Evolutionary conservation across 2,329 filamentous ascomycete species (phyloP).

Genomic region (Colletotrichum lindemuthianum): DNA sequence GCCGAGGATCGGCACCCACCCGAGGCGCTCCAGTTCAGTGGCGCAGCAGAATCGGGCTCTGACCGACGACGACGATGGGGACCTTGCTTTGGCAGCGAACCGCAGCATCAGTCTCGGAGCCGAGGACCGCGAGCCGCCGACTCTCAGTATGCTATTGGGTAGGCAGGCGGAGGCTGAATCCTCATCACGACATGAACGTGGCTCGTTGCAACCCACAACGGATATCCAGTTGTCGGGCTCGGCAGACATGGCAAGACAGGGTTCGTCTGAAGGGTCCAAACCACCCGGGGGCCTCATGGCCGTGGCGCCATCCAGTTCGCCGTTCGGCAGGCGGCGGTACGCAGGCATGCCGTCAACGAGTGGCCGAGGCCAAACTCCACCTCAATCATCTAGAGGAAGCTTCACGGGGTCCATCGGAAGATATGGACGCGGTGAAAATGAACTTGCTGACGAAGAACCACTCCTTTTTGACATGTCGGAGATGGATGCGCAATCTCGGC

Average conservation of each 20-base stretch:
- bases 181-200: constrained; percentile 14
- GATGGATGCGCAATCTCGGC: constrained; percentile 67
- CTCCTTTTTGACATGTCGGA: constrained; percentile 80
- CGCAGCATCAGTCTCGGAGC: constrained; percentile 75
- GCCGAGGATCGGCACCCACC: constrained; percentile 66
- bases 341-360: constrained; percentile 48
- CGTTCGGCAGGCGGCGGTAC: constrained; percentile 59
- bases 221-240: constrained; percentile 52
- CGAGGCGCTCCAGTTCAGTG: constrained; percentile 75
- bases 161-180: constrained; percentile 53
- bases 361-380: constrained; percentile 54
- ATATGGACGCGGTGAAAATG: constrained; percentile 54
- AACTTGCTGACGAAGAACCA: constrained; percentile 72
- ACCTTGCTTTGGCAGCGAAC: constrained; percentile 68
- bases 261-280: constrained; percentile 55
- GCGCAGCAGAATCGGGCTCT: constrained; percentile 69
- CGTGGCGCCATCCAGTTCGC: constrained; percentile 52
- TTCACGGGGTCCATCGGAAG: constrained; percentile 53
- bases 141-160: constrained; percentile 70
- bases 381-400: constrained; percentile 57
- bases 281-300: constrained; percentile 57
- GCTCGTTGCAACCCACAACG: constrained; percentile 52
- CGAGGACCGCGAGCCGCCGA: constrained; percentile 71
- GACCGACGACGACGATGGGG: constrained; percentile 68
- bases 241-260: constrained; percentile 52